A percentile compares a stretch with the other conserved stretches of the same genome.
Evolutionary conservation across 2,329 filamentous ascomycete genomes (phyloP).

Genomic region (Phialophora verrucosa): DNA sequence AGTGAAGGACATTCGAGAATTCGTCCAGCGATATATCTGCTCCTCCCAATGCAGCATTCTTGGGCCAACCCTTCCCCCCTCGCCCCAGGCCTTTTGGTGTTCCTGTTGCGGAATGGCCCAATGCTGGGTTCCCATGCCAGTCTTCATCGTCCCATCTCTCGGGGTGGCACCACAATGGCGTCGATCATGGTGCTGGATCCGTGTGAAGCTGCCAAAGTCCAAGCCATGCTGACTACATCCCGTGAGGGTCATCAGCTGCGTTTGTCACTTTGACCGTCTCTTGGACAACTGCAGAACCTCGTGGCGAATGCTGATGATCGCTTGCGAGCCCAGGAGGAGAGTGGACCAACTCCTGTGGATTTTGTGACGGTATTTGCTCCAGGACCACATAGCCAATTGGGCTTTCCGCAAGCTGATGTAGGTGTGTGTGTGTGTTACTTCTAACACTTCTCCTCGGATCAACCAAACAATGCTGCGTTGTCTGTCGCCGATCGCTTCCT

Average conservation of each 20-base stretch:
- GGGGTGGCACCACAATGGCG: not conserved
- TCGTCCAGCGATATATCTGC: not conserved
- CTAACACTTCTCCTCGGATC: constrained; percentile 40
- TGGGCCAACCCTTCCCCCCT: not conserved
- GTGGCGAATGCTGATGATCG: not conserved
- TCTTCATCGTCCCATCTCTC: not conserved
- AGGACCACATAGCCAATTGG: not conserved
- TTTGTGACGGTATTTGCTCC: not conserved
- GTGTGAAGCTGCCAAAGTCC: not conserved
- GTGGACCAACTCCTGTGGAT: not conserved
- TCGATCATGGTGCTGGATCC: not conserved
- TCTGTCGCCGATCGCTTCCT: constrained; percentile 73
- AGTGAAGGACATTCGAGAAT: not conserved
- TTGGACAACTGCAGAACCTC: not conserved
- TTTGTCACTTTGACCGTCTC: not conserved
- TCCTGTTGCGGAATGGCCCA: not conserved
- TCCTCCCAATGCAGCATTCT: not conserved
- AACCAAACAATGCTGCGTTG: constrained; percentile 74
- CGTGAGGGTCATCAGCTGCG: not conserved
- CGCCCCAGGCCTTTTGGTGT: not conserved
- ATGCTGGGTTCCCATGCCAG: not conserved
- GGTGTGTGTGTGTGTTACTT: not conserved
- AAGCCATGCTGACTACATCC: not conserved
- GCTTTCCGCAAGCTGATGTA: not conserved
- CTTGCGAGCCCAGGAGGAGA: not conserved